Base-by-base conservation (phyloP, 2,329 filamentous ascomycete species). In the Helicocarpus griseus region DNA sequence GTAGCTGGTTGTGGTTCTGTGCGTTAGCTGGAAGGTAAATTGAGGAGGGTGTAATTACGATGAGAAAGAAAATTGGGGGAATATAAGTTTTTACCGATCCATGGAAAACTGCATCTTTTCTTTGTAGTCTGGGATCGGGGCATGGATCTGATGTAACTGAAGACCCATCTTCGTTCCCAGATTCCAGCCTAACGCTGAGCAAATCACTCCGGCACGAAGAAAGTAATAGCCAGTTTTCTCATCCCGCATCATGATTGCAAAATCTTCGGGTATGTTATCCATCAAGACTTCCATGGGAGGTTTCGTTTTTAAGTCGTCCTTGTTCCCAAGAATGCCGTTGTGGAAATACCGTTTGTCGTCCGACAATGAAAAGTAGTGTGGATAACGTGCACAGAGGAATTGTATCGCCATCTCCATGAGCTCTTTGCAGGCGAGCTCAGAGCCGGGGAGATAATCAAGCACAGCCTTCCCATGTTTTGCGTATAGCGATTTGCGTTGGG, bases 101-200 rank as follows among this genome's bases (percentile, higher is more conserved):
- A 95, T 90, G 38, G 85, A 89, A 56, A 89, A 86, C 35, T 85
- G 79, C 85, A 94, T 89, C 72, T 90, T 94, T 64, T 87, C 84
- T 58, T 86, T 86, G 65, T 91, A 94, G 60, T 93, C 86, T 0
- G 89, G 88, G 21, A 95, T 85, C 0, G 78, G 76, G 1, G 69
- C 69, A 63, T 95, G 89, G 54, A 95, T 91, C 52, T 82, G 77
- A 9, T 82, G 74, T 13, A 95, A 71, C 21, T 77, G 77, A 57
- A 83, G 68, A 0, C 86, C 87, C 50, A 93, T 82, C 70, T 94
- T 93, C 22, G 77, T 78, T 0, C 74, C 78, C 0, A 93, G 70
- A 57, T 85, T 87, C 89, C 89, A 95, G 1, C 89, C 89, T 0
- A 95, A 69, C 0, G 85, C 79, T 5, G 85, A 89, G 68, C 87